These are phyloP conservation scores for Calonectria ilicicola DNA, from an alignment of 2,329 filamentous ascomycete genomes.

Conservation along the genomic window DNA sequence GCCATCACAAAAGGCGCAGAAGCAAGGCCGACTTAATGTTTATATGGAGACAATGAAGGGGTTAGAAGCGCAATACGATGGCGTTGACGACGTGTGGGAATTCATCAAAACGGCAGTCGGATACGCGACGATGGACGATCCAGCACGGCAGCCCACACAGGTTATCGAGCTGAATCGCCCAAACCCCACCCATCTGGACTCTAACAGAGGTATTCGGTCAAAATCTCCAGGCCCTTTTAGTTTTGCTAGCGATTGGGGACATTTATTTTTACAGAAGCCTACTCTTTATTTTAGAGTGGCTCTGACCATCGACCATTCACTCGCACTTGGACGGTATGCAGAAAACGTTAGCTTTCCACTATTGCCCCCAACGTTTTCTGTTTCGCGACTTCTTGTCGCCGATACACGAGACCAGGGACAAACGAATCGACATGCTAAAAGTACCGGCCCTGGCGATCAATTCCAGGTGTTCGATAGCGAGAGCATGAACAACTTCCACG, in stretches of 20 bases:
- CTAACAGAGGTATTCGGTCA: background rate
- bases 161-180: background rate
- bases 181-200: background rate
- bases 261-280: slow-evolving; percentile 22
- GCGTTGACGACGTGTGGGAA: slow-evolving; percentile 27
- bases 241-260: slow-evolving; percentile 20
- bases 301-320: slow-evolving; percentile 24
- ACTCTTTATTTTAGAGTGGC: slow-evolving; percentile 23
- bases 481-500: background rate
- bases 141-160: background rate
- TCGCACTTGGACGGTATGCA: slow-evolving; percentile 19
- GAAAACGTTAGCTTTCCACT: slow-evolving; percentile 12
- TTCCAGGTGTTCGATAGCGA: background rate
- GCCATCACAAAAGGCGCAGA: slow-evolving; percentile 25
- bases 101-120: slow-evolving; percentile 21
- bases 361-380: background rate
- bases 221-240: background rate
- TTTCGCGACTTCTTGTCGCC: background rate
- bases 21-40: slow-evolving; percentile 24
- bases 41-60: slow-evolving; percentile 27
- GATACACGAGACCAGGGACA: background rate
- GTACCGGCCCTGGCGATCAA: background rate
- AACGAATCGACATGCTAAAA: background rate
- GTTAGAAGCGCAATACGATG: slow-evolving; percentile 24
- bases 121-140: slow-evolving; percentile 5